A percentile compares a stretch with the other conserved stretches of the same genome.
Conservation (phyloP, 2,329 filamentous ascomycete species). For the Cytospora schulzeri region DNA sequence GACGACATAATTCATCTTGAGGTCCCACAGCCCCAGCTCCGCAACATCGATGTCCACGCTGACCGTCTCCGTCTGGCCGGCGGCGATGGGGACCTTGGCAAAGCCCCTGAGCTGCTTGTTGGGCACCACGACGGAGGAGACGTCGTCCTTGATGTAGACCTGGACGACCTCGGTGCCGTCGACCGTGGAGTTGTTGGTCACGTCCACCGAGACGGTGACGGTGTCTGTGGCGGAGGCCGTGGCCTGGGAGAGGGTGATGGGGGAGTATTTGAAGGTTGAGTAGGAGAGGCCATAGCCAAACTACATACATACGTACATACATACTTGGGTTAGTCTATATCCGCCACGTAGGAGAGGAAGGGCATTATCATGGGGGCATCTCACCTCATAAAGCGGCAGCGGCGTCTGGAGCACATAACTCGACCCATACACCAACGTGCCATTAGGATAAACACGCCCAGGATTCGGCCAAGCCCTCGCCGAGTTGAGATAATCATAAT, state of each 20-base stretch:
- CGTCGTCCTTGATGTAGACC: slow-evolving; percentile 65
- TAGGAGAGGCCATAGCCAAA: slow-evolving; percentile 71
- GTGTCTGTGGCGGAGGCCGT: slow-evolving; percentile 52
- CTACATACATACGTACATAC: no score
- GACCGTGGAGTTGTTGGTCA: slow-evolving; percentile 60
- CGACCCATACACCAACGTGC: slow-evolving; percentile 64
- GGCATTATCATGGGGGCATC: slow-evolving; percentile 1
- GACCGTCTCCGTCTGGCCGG: slow-evolving; percentile 59
- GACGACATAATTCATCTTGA: slow-evolving; percentile 71
- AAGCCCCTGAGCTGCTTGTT: slow-evolving; percentile 68
- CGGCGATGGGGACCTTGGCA: slow-evolving; percentile 62
- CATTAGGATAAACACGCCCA: slow-evolving; percentile 57
- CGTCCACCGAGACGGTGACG: slow-evolving; percentile 60
- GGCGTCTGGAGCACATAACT: slow-evolving; percentile 66
- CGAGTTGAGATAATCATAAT: slow-evolving; percentile 74
- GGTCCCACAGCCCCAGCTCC: slow-evolving; percentile 58
- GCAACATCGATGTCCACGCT: slow-evolving; percentile 57
- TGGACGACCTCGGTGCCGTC: slow-evolving; percentile 70
- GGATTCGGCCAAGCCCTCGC: slow-evolving; percentile 56
- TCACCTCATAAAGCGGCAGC: slow-evolving; percentile 55
- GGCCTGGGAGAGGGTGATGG: slow-evolving; percentile 52
- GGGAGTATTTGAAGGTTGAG: slow-evolving; percentile 62
- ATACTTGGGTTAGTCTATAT: no score
- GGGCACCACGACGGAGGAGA: slow-evolving; percentile 64
- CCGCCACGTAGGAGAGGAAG: background rate